These are phyloP conservation scores for Parastagonospora nodorum DNA, from an alignment of 2,329 filamentous ascomycete species.

Conservation along the genomic window DNA sequence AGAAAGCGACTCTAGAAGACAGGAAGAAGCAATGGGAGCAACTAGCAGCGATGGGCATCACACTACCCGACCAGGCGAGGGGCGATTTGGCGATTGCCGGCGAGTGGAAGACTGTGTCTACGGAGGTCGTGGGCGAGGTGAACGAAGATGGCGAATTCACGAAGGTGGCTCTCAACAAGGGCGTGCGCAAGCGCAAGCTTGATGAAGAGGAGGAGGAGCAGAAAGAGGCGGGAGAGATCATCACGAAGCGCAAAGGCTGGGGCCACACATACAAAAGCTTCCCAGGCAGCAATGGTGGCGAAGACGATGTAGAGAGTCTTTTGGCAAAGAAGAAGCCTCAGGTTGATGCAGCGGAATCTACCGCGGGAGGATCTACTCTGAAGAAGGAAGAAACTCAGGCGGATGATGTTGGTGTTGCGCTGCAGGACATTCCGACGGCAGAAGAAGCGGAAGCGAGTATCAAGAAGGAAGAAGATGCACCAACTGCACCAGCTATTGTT, in stretches of 20 bases:
- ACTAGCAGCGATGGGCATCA: conserved; percentile 83
- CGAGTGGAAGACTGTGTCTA: conserved; percentile 77
- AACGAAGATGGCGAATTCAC: conserved; percentile 55
- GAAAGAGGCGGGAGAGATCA: conserved; percentile 59
- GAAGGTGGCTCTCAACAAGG: conserved; percentile 52
- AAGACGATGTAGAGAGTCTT: conserved; percentile 71
- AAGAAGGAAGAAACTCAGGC: conserved; percentile 23
- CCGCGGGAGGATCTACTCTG: conserved; percentile 50
- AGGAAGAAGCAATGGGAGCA: conserved; percentile 85
- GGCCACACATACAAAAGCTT: conserved; percentile 53
- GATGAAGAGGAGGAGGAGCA: conserved; percentile 67
- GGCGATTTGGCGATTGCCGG: conserved; percentile 85
- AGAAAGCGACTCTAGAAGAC: conserved; percentile 64
- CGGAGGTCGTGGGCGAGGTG: conserved; percentile 49
- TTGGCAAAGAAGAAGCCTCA: conserved; percentile 40
- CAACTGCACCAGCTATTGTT: conserved; percentile 57
- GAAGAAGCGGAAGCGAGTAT: conserved; percentile 27
- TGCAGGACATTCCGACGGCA: conserved; percentile 36
- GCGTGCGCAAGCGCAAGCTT: conserved; percentile 66
- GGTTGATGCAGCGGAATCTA: conserved; percentile 28
- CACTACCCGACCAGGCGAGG: conserved; percentile 77
- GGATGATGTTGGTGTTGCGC: conserved; percentile 18
- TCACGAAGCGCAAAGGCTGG: conserved; percentile 50
- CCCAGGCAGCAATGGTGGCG: conserved; percentile 52
- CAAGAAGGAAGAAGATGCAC: conserved; percentile 28